Conservation (phyloP, 495 filamentous ascomycete species). For the Hypomontagnella monticulosa region DNA sequence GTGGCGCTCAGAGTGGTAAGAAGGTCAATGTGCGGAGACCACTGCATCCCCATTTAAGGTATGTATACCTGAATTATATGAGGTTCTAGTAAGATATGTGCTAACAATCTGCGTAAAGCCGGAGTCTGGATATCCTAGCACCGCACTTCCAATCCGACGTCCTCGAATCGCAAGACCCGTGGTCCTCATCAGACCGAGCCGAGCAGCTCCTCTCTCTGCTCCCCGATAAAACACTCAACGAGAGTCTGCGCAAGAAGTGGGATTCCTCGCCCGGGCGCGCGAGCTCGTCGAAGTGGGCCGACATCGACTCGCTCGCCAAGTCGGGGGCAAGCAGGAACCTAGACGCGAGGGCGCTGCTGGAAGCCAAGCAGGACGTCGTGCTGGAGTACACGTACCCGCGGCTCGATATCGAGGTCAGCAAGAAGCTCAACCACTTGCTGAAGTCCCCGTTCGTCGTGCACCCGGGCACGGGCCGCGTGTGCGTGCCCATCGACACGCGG, state of each 20-base stretch:
- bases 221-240: conserved; percentile 76
- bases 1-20: conserved; percentile 85
- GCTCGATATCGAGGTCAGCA: conserved; percentile 93
- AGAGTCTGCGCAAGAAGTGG: conserved; percentile 89
- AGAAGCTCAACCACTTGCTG: conserved; percentile 96
- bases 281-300: conserved; percentile 85
- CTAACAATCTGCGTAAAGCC: conserved; percentile 54
- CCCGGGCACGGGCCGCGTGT: conserved; percentile 91
- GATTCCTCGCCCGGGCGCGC: conserved; percentile 78
- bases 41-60: conserved; percentile 87
- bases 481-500: conserved; percentile 87
- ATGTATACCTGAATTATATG: conserved; percentile 36
- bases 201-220: conserved; percentile 81
- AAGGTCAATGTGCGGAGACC: conserved; percentile 86
- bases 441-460: conserved; percentile 97
- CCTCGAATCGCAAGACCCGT: conserved; percentile 86
- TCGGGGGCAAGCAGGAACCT: conserved; percentile 72
- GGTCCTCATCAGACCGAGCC: conserved; percentile 69
- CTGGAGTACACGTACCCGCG: conserved; percentile 99
- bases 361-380: conserved; percentile 92
- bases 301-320: conserved; percentile 87
- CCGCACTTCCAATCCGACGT: conserved; percentile 81
- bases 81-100: neutral
- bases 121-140: conserved; percentile 77
- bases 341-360: conserved; percentile 72